Percentiles rank a stretch among this genome's conserved stretches.
Conservation (phyloP, 2,329 filamentous ascomycete species). For the Ceratocystiopsis minuta region DNA sequence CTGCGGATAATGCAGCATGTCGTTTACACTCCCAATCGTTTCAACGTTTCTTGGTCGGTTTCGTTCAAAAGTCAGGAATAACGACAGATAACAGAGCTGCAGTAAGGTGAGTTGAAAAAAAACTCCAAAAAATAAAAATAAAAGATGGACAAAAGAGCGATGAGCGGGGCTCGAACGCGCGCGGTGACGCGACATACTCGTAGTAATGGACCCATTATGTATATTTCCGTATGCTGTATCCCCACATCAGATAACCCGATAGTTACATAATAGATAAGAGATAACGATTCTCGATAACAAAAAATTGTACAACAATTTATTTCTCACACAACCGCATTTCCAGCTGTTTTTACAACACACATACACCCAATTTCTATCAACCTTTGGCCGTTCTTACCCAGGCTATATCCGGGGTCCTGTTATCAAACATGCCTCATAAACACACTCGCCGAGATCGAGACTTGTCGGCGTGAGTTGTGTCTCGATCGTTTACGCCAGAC, state of each 20-base stretch:
- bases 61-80: too few relatives aligned
- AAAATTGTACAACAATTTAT: not conserved
- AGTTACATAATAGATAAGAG: too few relatives aligned
- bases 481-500: not conserved
- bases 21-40: too few relatives aligned
- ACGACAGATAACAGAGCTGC: not conserved
- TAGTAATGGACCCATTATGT: too few relatives aligned
- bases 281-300: not conserved
- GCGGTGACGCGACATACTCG: not conserved
- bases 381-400: not conserved
- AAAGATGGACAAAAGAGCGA: not conserved
- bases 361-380: not conserved
- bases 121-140: not conserved
- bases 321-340: not conserved
- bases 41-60: too few relatives aligned
- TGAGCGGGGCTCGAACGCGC: conserved; percentile 10
- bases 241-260: too few relatives aligned
- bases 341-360: not conserved
- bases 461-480: conserved; percentile 27
- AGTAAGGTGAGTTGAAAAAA: conserved; percentile 1
- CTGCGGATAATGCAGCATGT: not conserved
- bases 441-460: conserved; percentile 51
- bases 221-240: too few relatives aligned
- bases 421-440: conserved; percentile 58
- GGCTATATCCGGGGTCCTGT: too few relatives aligned